Base-by-base conservation (phyloP, 2,329 filamentous ascomycete genomes). In the Diaporthe citri region DNA sequence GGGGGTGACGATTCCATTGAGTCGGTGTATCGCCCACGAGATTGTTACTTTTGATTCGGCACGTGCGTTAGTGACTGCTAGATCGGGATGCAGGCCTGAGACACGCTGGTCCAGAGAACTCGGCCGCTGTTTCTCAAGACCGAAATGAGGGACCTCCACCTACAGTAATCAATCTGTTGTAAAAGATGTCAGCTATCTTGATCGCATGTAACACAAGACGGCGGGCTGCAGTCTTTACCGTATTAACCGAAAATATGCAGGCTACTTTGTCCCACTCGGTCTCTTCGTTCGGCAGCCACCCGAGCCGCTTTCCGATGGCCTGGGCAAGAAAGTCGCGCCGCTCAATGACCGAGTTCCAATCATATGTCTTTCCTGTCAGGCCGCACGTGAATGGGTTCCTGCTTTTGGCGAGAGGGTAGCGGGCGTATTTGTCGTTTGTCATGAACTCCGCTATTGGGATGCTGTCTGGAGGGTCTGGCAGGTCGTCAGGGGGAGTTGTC, bases 251-350 rank as follows among this genome's bases (percentile, higher is more conserved):
- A 84, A 94, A 97, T 39, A 96, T 86, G 6, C 88, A 93, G 64
- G 95, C 86, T 34, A 96, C 93, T 82, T 95, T 95, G 80, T 97
- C 94, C 93, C 93, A 97, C 81, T 96, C 93, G 0, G 90, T 90
- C 17, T 93, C 94, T 74, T 91, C 83, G 78, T 94, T 92, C 10
- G 93, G 91, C 60, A 88, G 83, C 88, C 94, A 95, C 57, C 90
- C 92, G 75, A 97, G 88, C 77, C 94, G 91, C 81, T 93, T 92
- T 55, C 90, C 89, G 46, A 97, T 85, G 31, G 90, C 92, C 74
- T 93, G 89, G 22, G 94, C 89, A 31, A 97, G 87, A 71, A 86
- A 87, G 39, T 95, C 92, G 13, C 93, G 89, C 31, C 93, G 89
- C 74, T 92, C 87, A 69, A 88, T 89, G 59, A 95, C 88, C 78